Conservation (phyloP, 345 rosid genomes). For the Arabidopsis arenosa region DNA sequence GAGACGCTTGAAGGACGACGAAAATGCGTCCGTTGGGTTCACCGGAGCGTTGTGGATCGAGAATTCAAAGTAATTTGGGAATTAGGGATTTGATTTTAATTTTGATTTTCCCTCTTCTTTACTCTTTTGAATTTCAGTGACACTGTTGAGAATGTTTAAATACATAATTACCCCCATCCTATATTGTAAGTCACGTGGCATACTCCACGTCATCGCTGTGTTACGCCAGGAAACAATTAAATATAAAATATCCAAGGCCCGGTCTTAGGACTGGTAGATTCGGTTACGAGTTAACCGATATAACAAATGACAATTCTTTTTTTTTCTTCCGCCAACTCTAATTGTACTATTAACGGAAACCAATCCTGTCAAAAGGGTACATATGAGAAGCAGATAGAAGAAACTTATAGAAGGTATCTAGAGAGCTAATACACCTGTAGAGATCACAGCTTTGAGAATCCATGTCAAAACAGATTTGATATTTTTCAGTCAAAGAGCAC, state of each 20-base stretch:
- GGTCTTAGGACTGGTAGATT: not conserved
- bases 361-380: not conserved
- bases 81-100: conserved; percentile 32
- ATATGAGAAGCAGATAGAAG: not conserved
- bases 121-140: conserved; percentile 47
- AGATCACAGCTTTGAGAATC: conserved; percentile 7
- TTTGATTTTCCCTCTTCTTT: conserved; percentile 55
- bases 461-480: conserved; percentile 31
- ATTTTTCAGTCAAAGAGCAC: not conserved
- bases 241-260: not conserved
- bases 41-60: conserved; percentile 14
- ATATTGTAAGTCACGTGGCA: conserved; percentile 3
- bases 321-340: not conserved
- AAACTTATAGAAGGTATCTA: not conserved
- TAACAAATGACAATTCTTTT: not conserved
- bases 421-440: not conserved
- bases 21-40: conserved; percentile 24
- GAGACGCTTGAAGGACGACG: conserved; percentile 7
- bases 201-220: not conserved
- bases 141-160: not conserved
- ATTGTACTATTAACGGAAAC: not conserved
- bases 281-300: conserved; percentile 2
- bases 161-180: conserved; percentile 17
- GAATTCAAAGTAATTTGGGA: conserved; percentile 31
- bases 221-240: not conserved